Conservation (phyloP, 2,329 filamentous ascomycete genomes). For the Calonectria multiphialidica region DNA sequence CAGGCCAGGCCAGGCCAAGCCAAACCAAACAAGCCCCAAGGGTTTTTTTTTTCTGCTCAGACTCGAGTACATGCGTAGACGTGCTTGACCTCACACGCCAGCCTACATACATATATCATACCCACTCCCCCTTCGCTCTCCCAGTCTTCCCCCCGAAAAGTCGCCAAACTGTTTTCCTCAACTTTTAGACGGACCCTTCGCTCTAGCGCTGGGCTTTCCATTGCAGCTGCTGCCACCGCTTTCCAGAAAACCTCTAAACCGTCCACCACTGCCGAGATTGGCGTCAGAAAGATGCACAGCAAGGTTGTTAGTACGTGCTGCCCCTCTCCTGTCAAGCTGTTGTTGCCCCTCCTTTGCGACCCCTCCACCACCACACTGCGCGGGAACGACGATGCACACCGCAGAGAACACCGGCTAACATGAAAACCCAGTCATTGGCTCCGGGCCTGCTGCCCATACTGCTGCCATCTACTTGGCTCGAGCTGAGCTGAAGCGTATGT, state of each 20-base stretch:
- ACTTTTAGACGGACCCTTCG: slow-evolving; percentile 81
- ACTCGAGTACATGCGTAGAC: not conserved
- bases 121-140: slow-evolving; percentile 15
- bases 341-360: not conserved
- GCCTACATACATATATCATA: slow-evolving; percentile 12
- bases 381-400: not conserved
- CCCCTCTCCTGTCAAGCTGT: slow-evolving; percentile 19
- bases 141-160: slow-evolving; percentile 28
- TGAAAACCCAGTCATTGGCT: slow-evolving; percentile 77
- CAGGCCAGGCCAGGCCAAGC: not conserved
- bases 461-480: slow-evolving; percentile 96
- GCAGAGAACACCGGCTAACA: slow-evolving; percentile 16
- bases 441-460: slow-evolving; percentile 96
- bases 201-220: slow-evolving; percentile 79
- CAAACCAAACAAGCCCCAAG: not conserved
- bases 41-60: not conserved
- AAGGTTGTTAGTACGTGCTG: slow-evolving; percentile 84
- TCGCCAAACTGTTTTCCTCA: slow-evolving; percentile 94
- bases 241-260: slow-evolving; percentile 64
- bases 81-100: not conserved
- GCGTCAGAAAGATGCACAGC: slow-evolving; percentile 82
- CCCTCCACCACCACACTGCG: slow-evolving; percentile 9
- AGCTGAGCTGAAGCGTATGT: slow-evolving; percentile 87
- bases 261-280: slow-evolving; percentile 49
- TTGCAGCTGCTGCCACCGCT: slow-evolving; percentile 75